phyloP scores from a whole-genome alignment of 176 grass and related monocot genomes.

The Oryza brachyantha region DNA sequence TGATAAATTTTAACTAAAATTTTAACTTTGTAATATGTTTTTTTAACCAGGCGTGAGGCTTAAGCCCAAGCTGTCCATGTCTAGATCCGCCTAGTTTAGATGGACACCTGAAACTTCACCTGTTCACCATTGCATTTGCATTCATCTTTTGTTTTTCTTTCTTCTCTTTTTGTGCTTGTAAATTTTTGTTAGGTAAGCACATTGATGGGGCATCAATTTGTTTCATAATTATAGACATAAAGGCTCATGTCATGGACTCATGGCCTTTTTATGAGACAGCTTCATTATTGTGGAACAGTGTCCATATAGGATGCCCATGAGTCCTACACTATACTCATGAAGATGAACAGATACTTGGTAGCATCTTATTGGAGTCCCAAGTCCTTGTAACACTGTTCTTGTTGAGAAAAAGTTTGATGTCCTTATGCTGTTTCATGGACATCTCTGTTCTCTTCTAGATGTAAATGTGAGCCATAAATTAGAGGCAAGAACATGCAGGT shows the following conservation, averaged over 20 bases:
- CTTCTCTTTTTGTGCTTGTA: background rate
- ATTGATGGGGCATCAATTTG: background rate
- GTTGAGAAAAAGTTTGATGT: background rate
- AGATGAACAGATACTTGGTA: conserved; percentile 5
- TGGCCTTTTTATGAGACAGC: background rate
- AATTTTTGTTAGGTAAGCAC: background rate
- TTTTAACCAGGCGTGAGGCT: too few relatives aligned
- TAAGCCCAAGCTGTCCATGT: too few relatives aligned
- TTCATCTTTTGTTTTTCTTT: background rate
- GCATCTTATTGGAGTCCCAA: background rate
- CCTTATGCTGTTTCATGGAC: background rate
- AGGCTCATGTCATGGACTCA: background rate
- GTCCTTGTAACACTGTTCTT: background rate
- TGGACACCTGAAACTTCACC: background rate
- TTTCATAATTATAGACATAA: background rate
- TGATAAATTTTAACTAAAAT: too few relatives aligned
- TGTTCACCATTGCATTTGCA: background rate
- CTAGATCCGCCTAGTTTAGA: background rate
- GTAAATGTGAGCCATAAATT: background rate
- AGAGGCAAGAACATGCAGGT: conserved; percentile 29
- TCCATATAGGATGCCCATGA: background rate
- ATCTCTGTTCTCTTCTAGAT: background rate
- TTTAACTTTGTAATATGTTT: too few relatives aligned
- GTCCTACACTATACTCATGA: background rate
- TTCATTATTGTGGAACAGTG: background rate